Evolutionary conservation across 108 stramenopile genomes (phyloP).

Genomic region (Stephanodiscus triporus): DNA sequence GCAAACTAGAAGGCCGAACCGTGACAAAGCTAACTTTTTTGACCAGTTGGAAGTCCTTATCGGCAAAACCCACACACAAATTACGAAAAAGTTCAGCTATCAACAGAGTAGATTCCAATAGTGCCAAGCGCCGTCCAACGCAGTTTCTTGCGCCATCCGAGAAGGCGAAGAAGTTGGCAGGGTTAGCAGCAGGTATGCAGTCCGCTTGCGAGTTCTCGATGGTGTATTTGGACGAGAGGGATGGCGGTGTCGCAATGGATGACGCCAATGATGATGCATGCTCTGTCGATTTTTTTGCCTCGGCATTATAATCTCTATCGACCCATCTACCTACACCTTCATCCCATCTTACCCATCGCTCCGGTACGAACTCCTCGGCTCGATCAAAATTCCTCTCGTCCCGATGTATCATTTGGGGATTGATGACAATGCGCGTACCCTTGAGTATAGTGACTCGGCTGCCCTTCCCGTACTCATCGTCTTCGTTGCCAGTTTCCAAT

Average conservation of each 20-base stretch:
- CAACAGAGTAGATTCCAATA: constrained; percentile 35
- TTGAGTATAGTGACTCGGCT: constrained; percentile 16
- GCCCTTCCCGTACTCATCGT: constrained; percentile 17
- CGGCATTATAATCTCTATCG: constrained; percentile 25
- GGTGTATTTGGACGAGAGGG: constrained; percentile 13
- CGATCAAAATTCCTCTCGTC: constrained; percentile 47
- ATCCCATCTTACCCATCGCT: constrained; percentile 54
- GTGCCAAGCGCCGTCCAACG: constrained; percentile 39
- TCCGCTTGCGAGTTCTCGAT: constrained; percentile 12
- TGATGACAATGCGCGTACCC: constrained; percentile 49
- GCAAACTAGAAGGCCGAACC: constrained; percentile 13
- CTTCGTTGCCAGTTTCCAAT: constrained; percentile 32
- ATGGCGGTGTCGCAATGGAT: not conserved
- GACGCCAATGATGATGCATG: not conserved
- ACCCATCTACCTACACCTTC: constrained; percentile 27
- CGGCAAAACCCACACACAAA: constrained; percentile 28
- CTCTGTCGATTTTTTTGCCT: not conserved
- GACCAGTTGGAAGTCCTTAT: constrained; percentile 26
- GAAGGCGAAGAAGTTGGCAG: constrained; percentile 36
- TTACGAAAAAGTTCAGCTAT: constrained; percentile 31
- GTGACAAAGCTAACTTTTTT: constrained; percentile 29
- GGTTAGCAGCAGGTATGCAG: constrained; percentile 38
- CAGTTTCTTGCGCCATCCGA: constrained; percentile 45
- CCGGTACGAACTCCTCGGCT: constrained; percentile 57
- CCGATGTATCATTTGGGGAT: constrained; percentile 48